A percentile compares a stretch with the other conserved stretches of the same genome.
These are phyloP conservation scores for Agroathelia rolfsii DNA, from an alignment of 1,284 basidiomycete species.

Conservation along the genomic window DNA sequence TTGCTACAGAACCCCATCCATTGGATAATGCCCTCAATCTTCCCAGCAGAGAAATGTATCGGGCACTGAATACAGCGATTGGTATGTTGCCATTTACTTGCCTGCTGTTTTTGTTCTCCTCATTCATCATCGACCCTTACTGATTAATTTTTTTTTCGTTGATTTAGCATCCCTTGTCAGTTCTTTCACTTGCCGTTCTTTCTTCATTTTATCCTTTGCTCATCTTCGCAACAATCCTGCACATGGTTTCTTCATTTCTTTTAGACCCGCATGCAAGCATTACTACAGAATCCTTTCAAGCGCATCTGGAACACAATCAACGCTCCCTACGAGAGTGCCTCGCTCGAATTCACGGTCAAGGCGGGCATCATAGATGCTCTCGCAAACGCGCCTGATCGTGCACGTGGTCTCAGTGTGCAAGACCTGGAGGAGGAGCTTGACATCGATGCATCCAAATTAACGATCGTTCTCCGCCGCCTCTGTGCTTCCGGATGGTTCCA, in stretches of 20 bases:
- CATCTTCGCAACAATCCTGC: background rate
- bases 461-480: constrained; percentile 15
- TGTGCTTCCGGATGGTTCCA: constrained; percentile 16
- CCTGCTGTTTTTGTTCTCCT: background rate
- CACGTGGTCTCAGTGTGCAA: constrained; percentile 10
- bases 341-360: constrained; percentile 16
- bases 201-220: background rate
- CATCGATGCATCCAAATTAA: constrained; percentile 13
- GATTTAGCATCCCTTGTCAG: constrained; percentile 9
- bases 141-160: background rate
- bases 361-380: constrained; percentile 15
- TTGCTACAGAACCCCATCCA: constrained; percentile 13
- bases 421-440: constrained; percentile 14
- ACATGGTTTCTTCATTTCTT: background rate
- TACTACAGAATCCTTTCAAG: constrained; percentile 16
- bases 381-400: constrained; percentile 7
- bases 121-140: background rate
- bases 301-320: too few relatives aligned
- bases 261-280: constrained; percentile 14
- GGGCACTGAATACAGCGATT: constrained; percentile 13
- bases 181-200: background rate
- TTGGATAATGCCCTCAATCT: constrained; percentile 14
- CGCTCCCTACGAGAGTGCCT: constrained; percentile 17
- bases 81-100: constrained; percentile 8
- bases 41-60: constrained; percentile 12